These are phyloP conservation scores for Aspergillus funiculosus DNA, from an alignment of 495 filamentous ascomycete species.

Conservation along the genomic window DNA sequence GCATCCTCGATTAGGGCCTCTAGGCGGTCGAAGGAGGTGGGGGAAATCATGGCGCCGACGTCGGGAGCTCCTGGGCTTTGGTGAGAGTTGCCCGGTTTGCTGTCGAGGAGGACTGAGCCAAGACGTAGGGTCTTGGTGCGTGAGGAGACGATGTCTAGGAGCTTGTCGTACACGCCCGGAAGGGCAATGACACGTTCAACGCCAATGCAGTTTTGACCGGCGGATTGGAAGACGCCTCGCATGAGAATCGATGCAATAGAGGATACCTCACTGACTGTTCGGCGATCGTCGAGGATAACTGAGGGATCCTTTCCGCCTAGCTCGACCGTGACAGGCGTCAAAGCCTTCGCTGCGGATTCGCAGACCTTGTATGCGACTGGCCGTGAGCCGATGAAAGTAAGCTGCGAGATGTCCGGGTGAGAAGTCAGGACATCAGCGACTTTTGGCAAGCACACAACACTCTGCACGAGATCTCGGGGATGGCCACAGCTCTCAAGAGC, in stretches of 20 bases:
- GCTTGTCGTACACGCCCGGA: conserved; percentile 62
- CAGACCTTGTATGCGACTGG: conserved; percentile 85
- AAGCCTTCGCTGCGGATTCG: conserved; percentile 70
- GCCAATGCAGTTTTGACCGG: conserved; percentile 98
- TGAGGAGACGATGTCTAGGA: conserved; percentile 64
- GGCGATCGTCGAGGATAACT: conserved; percentile 77
- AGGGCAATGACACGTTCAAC: conserved; percentile 87
- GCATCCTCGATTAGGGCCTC: conserved; percentile 72
- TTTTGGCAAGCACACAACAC: conserved; percentile 78
- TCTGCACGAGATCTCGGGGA: conserved; percentile 76
- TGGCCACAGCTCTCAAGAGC: conserved; percentile 82
- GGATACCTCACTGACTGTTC: conserved; percentile 52
- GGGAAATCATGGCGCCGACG: conserved; percentile 85
- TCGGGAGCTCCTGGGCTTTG: conserved; percentile 47
- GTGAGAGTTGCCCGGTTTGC: conserved; percentile 26
- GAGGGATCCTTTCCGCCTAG: conserved; percentile 93
- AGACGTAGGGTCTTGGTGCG: conserved; percentile 67
- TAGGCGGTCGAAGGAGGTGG: conserved; percentile 59
- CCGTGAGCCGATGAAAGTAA: conserved; percentile 96
- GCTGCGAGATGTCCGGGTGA: conserved; percentile 74
- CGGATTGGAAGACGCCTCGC: conserved; percentile 88
- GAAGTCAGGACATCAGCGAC: conserved; percentile 78
- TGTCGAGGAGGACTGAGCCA: conserved; percentile 56
- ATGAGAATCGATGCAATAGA: conserved; percentile 75
- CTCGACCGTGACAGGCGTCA: conserved; percentile 82